Conservation (phyloP, 345 rosid species). For the Limnanthes douglasii region DNA sequence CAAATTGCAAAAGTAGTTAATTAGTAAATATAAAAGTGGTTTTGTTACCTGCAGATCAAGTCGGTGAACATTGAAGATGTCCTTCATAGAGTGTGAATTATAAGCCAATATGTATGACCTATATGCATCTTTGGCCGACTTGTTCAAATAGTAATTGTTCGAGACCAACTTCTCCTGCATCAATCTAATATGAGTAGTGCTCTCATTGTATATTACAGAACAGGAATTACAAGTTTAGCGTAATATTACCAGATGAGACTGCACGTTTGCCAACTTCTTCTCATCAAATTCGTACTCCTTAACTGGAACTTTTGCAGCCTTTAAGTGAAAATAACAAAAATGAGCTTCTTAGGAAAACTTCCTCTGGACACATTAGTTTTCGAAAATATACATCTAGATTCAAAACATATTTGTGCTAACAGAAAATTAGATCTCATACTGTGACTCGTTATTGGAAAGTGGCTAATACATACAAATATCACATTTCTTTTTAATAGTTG, state of each 20-base stretch:
- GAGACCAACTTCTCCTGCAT: conserved; percentile 75
- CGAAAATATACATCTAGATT: too few species aligned
- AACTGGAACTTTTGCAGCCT: conserved; percentile 94
- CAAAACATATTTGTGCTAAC: too few species aligned
- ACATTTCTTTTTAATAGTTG: too few species aligned
- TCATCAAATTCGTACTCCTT: conserved; percentile 77
- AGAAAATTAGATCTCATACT: too few species aligned
- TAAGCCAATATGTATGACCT: conserved; percentile 81
- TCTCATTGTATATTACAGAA: conserved; percentile 1
- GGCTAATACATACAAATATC: too few species aligned
- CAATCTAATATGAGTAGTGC: conserved; percentile 4
- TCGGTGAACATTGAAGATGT: conserved; percentile 85
- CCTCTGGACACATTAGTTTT: too few species aligned
- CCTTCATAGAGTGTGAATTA: conserved; percentile 93
- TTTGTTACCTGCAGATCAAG: conserved; percentile 72
- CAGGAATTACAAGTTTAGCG: background rate
- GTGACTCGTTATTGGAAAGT: too few species aligned
- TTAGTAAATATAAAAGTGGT: background rate
- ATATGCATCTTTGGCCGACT: conserved; percentile 92
- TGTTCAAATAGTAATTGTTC: conserved; percentile 58
- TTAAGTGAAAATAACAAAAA: conserved; percentile 1
- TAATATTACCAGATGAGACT: conserved; percentile 64
- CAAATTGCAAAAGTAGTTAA: conserved; percentile 2
- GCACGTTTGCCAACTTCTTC: conserved; percentile 70
- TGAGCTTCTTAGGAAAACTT: too few species aligned